Conservation (phyloP, 2,329 filamentous ascomycete species). For the Rhinocladiella mackenziei region DNA sequence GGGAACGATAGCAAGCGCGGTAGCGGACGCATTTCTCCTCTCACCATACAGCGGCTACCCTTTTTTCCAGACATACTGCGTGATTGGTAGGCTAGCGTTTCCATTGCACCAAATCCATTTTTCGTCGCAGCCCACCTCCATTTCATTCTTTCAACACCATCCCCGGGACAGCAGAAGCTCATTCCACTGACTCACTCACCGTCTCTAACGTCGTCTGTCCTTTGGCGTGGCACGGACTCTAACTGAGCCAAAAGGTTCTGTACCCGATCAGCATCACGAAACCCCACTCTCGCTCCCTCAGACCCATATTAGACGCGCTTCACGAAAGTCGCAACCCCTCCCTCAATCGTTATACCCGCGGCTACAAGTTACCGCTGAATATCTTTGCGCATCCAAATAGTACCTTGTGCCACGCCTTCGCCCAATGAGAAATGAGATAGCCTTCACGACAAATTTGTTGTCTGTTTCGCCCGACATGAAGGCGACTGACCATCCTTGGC, state of each 20-base stretch:
- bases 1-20: no score
- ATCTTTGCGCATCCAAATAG: conserved; percentile 3
- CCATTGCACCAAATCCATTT: no score
- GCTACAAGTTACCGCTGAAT: conserved; percentile 5
- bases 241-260: conserved; percentile 14
- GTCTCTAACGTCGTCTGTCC: no score
- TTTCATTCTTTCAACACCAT: conserved; percentile 2
- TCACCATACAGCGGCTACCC: no score
- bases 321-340: conserved; percentile 1
- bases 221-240: conserved; percentile 11
- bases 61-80: no score
- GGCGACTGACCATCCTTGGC: conserved; percentile 15
- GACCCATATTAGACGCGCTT: conserved; percentile 1
- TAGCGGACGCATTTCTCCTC: no score
- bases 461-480: conserved; percentile 17
- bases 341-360: conserved; percentile 11
- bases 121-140: neutral
- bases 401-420: neutral
- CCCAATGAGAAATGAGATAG: conserved; percentile 21
- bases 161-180: conserved; percentile 3
- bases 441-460: conserved; percentile 2
- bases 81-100: no score
- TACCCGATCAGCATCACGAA: conserved; percentile 11
- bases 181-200: neutral
- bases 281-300: conserved; percentile 8